Conservation (phyloP, 352 stramenopile genomes). For the Pythium utonaiense region DNA sequence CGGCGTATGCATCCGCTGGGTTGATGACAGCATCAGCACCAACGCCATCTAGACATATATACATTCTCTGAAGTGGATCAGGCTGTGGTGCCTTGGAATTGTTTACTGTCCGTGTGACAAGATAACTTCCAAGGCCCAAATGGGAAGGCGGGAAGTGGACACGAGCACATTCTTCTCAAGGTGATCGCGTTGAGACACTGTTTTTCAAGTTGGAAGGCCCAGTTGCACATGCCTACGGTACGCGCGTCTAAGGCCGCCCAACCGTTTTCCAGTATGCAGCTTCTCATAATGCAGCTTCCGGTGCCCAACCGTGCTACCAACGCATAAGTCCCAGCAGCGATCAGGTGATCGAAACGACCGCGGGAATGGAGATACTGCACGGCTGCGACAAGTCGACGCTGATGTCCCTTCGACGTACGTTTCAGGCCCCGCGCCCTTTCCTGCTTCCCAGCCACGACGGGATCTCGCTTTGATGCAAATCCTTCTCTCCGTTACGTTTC, state of each 20-base stretch:
- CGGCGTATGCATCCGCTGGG: constrained; percentile 74
- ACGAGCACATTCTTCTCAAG: not conserved
- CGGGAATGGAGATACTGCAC: not conserved
- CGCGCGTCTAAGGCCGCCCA: no score
- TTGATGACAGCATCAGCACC: constrained; percentile 70
- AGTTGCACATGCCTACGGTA: not conserved
- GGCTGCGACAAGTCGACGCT: not conserved
- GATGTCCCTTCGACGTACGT: constrained; percentile 1
- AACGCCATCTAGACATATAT: constrained; percentile 40
- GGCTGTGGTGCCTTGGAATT: not conserved
- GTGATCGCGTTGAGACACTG: not conserved
- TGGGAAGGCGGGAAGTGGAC: not conserved
- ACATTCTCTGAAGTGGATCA: not conserved
- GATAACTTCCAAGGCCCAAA: not conserved
- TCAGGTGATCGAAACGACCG: constrained; percentile 1
- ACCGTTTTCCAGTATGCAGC: not conserved
- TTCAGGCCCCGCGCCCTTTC: not conserved
- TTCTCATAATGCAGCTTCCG: no score
- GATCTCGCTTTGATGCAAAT: not conserved
- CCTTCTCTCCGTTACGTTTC: not conserved
- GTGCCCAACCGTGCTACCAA: not conserved
- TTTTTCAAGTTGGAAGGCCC: not conserved
- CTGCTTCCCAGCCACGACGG: not conserved
- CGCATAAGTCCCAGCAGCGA: no score
- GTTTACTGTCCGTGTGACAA: constrained; percentile 2